Conservation (phyloP, 768 basidiomycete genomes). For the Naematelia aurantialba region DNA sequence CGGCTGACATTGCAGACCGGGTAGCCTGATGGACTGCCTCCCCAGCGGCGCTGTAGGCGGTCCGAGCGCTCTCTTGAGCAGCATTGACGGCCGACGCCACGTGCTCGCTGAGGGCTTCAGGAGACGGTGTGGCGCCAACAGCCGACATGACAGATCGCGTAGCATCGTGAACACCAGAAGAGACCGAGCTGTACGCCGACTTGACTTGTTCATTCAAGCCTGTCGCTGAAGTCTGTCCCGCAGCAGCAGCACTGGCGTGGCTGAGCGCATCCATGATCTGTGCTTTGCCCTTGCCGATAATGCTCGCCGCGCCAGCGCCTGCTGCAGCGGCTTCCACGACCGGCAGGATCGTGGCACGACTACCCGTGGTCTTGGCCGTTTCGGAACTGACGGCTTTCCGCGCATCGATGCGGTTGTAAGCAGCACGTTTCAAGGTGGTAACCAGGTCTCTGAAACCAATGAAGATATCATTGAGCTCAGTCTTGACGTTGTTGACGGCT, state of each 20-base stretch:
- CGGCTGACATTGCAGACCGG: slow-evolving; percentile 31
- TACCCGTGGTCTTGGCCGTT: slow-evolving; percentile 7
- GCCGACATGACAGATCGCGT: slow-evolving; percentile 36
- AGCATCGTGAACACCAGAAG: slow-evolving; percentile 23
- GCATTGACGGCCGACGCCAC: slow-evolving; percentile 17
- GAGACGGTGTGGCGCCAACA: slow-evolving; percentile 36
- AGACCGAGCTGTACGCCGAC: slow-evolving; percentile 21
- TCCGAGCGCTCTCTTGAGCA: slow-evolving; percentile 9
- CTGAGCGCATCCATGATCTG: slow-evolving; percentile 43
- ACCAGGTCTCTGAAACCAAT: slow-evolving; percentile 38
- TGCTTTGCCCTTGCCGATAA: slow-evolving; percentile 46
- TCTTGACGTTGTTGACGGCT: slow-evolving; percentile 26
- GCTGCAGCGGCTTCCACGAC: slow-evolving; percentile 36
- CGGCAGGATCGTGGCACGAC: slow-evolving; percentile 29
- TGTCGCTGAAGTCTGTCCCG: slow-evolving; percentile 7
- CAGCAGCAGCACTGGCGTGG: slow-evolving; percentile 22
- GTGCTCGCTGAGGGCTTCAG: slow-evolving; percentile 27
- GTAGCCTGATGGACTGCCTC: slow-evolving; percentile 28
- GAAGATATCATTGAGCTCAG: slow-evolving; percentile 37
- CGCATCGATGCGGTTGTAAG: slow-evolving; percentile 35
- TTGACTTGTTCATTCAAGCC: slow-evolving; percentile 27
- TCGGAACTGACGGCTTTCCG: slow-evolving; percentile 23
- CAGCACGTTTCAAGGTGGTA: slow-evolving; percentile 30
- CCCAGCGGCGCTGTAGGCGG: slow-evolving; percentile 17
- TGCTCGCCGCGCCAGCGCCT: slow-evolving; percentile 22